Percentiles rank a stretch among this genome's conserved stretches.
Conservation (phyloP, 495 filamentous ascomycete genomes). For the Terfezia claveryi region DNA sequence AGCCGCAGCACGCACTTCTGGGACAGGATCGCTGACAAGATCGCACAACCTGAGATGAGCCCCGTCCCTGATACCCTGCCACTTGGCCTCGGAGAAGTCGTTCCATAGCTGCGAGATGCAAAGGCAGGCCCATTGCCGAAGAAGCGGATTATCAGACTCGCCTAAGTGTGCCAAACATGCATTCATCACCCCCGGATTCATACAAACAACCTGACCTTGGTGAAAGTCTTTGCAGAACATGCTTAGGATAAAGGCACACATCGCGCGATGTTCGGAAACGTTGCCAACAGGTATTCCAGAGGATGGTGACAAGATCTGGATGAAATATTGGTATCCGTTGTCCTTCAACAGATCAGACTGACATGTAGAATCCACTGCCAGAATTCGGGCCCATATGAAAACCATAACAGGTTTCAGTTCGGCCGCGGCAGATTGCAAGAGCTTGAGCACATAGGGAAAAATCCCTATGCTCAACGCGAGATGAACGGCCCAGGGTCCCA, state of each 20-base stretch:
- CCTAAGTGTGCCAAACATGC: constrained; percentile 61
- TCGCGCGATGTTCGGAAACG: constrained; percentile 80
- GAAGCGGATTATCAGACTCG: constrained; percentile 63
- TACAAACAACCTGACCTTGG: constrained; percentile 74
- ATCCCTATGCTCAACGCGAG: constrained; percentile 92
- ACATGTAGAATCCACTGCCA: constrained; percentile 83
- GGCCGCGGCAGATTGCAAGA: constrained; percentile 80
- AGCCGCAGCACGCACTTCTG: constrained; percentile 89
- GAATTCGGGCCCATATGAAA: constrained; percentile 94
- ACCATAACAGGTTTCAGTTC: constrained; percentile 98
- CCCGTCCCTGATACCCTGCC: constrained; percentile 65
- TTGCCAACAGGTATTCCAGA: constrained; percentile 66
- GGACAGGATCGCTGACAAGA: constrained; percentile 65
- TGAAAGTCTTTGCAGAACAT: constrained; percentile 89
- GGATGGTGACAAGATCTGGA: constrained; percentile 62
- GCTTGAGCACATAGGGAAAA: constrained; percentile 91
- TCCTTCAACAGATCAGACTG: constrained; percentile 88
- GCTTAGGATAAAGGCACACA: constrained; percentile 94
- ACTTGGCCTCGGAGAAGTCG: constrained; percentile 77
- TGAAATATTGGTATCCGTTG: constrained; percentile 91
- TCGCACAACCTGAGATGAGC: constrained; percentile 59
- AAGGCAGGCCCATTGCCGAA: constrained; percentile 90
- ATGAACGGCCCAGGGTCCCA: constrained; percentile 95
- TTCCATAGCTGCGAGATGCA: constrained; percentile 92
- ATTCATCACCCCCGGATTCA: constrained; percentile 63